These are phyloP conservation scores for Rosa multiflora DNA, from an alignment of 306 rosid genomes.

Conservation along the genomic window DNA sequence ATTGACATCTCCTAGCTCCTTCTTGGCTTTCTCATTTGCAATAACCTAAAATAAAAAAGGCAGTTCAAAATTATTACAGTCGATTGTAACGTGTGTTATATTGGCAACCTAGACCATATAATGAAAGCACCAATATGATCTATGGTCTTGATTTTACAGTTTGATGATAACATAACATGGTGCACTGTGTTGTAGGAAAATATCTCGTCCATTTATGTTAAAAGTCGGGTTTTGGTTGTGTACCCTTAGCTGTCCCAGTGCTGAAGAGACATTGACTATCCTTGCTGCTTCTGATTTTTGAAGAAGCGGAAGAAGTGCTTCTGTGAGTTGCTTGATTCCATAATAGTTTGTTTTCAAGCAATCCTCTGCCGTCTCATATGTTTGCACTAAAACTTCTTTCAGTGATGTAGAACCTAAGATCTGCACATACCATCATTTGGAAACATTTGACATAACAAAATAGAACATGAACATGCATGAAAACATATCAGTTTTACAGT, in stretches of 20 bases:
- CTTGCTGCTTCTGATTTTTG: slow-evolving; percentile 45
- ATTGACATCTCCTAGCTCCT: slow-evolving; percentile 28
- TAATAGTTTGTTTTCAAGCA: slow-evolving; percentile 43
- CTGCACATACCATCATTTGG: neutral
- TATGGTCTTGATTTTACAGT: no score
- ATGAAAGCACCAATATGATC: neutral
- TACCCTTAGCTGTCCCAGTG: slow-evolving; percentile 37
- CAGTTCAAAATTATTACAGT: no score
- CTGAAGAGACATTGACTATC: slow-evolving; percentile 42
- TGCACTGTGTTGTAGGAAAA: no score
- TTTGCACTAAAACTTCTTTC: neutral
- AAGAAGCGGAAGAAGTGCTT: slow-evolving; percentile 46
- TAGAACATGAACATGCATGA: neutral
- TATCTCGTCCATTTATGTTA: no score
- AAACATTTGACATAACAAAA: neutral
- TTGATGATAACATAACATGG: no score
- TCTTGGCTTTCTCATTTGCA: neutral
- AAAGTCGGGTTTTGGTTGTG: neutral
- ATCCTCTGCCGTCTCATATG: slow-evolving; percentile 28
- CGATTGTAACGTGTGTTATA: neutral
- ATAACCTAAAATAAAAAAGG: neutral
- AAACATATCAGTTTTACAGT: neutral
- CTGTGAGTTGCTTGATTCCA: slow-evolving; percentile 33
- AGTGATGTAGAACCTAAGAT: no score
- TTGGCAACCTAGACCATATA: neutral